phyloP scores from a whole-genome alignment of 208 protist species.

The Lotmaria passim region DNA sequence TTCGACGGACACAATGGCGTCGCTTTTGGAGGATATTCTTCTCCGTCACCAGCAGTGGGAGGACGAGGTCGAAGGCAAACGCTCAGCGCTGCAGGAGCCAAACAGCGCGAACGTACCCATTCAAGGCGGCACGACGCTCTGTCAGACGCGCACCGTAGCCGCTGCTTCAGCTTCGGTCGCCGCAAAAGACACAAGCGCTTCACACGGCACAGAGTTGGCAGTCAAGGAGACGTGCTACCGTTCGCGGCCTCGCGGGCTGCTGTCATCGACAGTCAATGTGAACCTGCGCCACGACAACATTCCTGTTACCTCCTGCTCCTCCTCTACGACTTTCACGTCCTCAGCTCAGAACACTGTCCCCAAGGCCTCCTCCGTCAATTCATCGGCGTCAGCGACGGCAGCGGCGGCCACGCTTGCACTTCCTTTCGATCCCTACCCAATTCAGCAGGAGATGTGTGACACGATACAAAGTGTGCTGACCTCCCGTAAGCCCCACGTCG shows the following conservation, averaged over 20 bases:
- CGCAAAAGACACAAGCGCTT: too few species aligned
- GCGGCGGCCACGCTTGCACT: constrained; percentile 30
- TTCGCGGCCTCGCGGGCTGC: constrained; percentile 8
- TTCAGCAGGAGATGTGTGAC: constrained; percentile 90
- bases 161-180: too few species aligned
- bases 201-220: too few species aligned
- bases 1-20: constrained; percentile 13
- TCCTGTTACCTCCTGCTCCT: neutral
- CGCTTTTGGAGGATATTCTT: constrained; percentile 15
- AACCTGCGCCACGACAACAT: neutral
- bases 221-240: neutral
- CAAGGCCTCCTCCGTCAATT: neutral
- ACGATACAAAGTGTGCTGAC: constrained; percentile 51
- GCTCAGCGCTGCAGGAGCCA: neutral
- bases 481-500: constrained; percentile 30
- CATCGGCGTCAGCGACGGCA: neutral
- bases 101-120: too few species aligned
- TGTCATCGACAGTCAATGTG: neutral
- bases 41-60: constrained; percentile 25
- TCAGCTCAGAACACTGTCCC: too few species aligned
- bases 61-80: neutral
- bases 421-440: constrained; percentile 82
- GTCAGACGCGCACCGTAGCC: too few species aligned
- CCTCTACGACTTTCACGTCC: too few species aligned
- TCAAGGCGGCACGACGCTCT: neutral